phyloP scores from a whole-genome alignment of 208 protist genomes.

The Angomonas deanei region DNA sequence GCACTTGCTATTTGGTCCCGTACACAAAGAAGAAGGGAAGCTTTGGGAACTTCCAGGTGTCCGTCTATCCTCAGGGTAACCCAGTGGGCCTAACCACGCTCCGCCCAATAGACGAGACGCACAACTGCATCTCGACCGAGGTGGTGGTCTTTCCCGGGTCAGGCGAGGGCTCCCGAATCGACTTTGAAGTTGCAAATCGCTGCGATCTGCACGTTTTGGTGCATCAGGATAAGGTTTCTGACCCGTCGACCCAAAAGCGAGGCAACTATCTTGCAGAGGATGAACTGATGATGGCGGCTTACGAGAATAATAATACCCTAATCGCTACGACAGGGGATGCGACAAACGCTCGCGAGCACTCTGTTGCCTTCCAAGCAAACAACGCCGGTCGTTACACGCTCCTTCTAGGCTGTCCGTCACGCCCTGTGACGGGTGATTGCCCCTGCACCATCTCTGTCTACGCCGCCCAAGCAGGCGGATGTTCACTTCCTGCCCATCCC shows the following conservation, averaged over 20 bases:
- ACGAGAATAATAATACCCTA: slow-evolving; percentile 47
- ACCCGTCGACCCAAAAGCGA: slow-evolving; percentile 11
- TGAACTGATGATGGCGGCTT: slow-evolving; percentile 50
- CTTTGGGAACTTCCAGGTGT: slow-evolving; percentile 54
- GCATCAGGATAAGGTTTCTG: slow-evolving; percentile 51
- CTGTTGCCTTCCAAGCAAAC: slow-evolving; percentile 46
- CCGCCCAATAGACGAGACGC: slow-evolving; percentile 43
- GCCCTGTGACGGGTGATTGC: slow-evolving; percentile 41
- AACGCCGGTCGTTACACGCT: slow-evolving; percentile 49
- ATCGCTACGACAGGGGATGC: slow-evolving; percentile 53
- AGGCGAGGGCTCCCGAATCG: slow-evolving; percentile 30
- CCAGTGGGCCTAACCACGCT: slow-evolving; percentile 62
- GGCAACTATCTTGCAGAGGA: slow-evolving; percentile 62
- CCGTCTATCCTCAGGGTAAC: slow-evolving; percentile 67
- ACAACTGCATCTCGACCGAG: slow-evolving; percentile 22
- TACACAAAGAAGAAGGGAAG: slow-evolving; percentile 64
- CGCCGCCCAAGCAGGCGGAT: slow-evolving; percentile 38
- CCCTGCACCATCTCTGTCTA: slow-evolving; percentile 61
- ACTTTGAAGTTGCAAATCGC: slow-evolving; percentile 50
- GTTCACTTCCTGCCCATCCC: slow-evolving; percentile 53
- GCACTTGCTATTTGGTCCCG: slow-evolving; percentile 63
- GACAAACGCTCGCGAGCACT: slow-evolving; percentile 79
- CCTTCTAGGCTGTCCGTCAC: slow-evolving; percentile 36
- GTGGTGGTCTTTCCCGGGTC: slow-evolving; percentile 34
- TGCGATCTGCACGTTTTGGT: slow-evolving; percentile 78